phyloP scores from a whole-genome alignment of 202 grass and related monocot species.

The Hordeum pubiflorum region DNA sequence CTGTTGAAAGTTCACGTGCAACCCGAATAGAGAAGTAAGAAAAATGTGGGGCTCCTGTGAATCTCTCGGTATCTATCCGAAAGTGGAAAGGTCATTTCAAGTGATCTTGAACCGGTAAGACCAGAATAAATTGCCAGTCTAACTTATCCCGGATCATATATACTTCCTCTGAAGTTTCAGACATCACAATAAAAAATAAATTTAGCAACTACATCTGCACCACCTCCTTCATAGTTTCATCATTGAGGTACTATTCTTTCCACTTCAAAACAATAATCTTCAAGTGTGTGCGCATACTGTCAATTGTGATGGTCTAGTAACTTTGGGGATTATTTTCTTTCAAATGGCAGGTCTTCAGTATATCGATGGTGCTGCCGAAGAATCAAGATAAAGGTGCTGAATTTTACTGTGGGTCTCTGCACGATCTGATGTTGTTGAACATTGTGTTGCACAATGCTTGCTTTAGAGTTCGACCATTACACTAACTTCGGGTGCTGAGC shows the following conservation, averaged over 20 bases:
- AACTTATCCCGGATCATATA: background rate
- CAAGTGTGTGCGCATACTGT: background rate
- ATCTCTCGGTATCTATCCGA: background rate
- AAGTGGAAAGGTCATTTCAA: constrained; percentile 5
- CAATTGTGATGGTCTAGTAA: background rate
- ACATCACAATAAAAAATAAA: background rate
- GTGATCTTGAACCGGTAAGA: constrained; percentile 14
- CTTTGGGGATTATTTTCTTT: background rate
- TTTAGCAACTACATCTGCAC: background rate
- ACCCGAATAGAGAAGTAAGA: background rate
- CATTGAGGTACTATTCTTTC: background rate
- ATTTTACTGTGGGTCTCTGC: background rate
- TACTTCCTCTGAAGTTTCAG: constrained; percentile 19
- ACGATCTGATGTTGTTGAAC: background rate
- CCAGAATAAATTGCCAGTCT: background rate
- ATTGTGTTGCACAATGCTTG: background rate
- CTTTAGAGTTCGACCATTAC: constrained; percentile 22
- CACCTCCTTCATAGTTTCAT: background rate
- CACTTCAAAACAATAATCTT: background rate
- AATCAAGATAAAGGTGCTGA: background rate
- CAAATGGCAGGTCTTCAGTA: background rate
- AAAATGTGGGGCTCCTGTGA: background rate
- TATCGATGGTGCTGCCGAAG: background rate
- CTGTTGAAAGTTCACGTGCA: background rate
- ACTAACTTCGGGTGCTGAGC: constrained; percentile 18